Evolutionary conservation across 2,329 filamentous ascomycete genomes (phyloP), one percentile per base, ranked within the genome.

Genomic region (Cordyceps militaris): DNA sequence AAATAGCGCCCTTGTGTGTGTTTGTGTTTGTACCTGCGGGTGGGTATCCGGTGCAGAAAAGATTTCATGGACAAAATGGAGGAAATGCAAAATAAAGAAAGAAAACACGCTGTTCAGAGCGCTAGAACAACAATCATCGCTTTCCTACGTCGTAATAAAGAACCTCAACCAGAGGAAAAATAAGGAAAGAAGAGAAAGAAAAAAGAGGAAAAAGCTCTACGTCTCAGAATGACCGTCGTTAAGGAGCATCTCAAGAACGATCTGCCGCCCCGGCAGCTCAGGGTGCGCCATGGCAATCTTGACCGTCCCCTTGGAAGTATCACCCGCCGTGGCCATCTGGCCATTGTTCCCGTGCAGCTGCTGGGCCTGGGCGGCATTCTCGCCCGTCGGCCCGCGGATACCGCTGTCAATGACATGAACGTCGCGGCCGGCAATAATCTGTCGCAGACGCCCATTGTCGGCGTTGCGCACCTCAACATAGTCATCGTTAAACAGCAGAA

Each of bases 401-500:
- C 90, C 91, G 67, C 95, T 91, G 70, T 99, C 95, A 10, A 99
- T 79, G 65, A 92, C 91, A 62, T 88, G 86, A 50, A 99, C 91
- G 67, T 97, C 92, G 61, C 89, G 81, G 0, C 94, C 94, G 0
- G 91, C 87, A 64, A 99, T 96, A 59, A 99, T 94, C 75, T 99
- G 94, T 65, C 94, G 83, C 62, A 99, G 72, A 21, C 95, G 83
- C 0, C 94, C 94, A 67, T 97, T 97, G 76, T 97, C 91, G 19
- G 94, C 94, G 66, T 99, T 97, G 56, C 94, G 84, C 55, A 99
- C 91, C 75, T 99, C 94, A 49, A 99, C 91, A 65, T 97, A 99
- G 71, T 97, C 93, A 23, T 89, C 87, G 70, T 97, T 94, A 75
- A 97, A 96, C 4, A 99, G 83, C 8, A 99, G 78, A 4, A 99